A percentile compares a stretch with the other conserved stretches of the same genome.
These are phyloP conservation scores for Aspergillus funiculosus DNA, from an alignment of 495 filamentous ascomycete species.

Conservation along the genomic window DNA sequence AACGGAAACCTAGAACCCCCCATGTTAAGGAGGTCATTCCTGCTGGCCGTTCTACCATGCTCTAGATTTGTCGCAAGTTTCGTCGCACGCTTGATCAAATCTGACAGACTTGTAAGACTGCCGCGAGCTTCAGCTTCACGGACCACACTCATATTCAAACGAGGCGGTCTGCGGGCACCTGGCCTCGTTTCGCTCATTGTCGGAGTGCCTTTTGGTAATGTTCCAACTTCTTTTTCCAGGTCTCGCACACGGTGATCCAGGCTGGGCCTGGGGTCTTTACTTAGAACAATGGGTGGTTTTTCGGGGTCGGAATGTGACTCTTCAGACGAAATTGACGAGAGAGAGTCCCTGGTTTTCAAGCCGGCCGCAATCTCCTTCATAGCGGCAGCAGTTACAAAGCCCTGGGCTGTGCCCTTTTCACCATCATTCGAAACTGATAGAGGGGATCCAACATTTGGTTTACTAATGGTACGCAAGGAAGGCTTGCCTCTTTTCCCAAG, in stretches of 20 bases:
- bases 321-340: slow-evolving; percentile 26
- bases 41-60: slow-evolving; percentile 74
- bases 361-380: slow-evolving; percentile 23
- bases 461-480: slow-evolving; percentile 59
- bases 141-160: slow-evolving; percentile 72
- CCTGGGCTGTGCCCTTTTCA: slow-evolving; percentile 19
- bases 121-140: slow-evolving; percentile 73
- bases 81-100: slow-evolving; percentile 84
- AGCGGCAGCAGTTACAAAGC: slow-evolving; percentile 2
- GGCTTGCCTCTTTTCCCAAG: slow-evolving; percentile 68
- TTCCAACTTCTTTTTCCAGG: slow-evolving; percentile 30
- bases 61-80: slow-evolving; percentile 83
- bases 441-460: slow-evolving; percentile 25
- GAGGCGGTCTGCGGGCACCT: slow-evolving; percentile 58
- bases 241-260: slow-evolving; percentile 9
- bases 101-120: slow-evolving; percentile 84
- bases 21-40: slow-evolving; percentile 42
- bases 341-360: slow-evolving; percentile 22
- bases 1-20: slow-evolving; percentile 25
- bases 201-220: slow-evolving; percentile 32
- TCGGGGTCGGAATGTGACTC: slow-evolving; percentile 31
- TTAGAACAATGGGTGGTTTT: slow-evolving; percentile 32
- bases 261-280: slow-evolving; percentile 4
- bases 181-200: slow-evolving; percentile 41
- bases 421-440: slow-evolving; percentile 19